Percentiles rank a stretch among this genome's conserved stretches.
These are phyloP conservation scores for Candida arabinofermentans DNA, from an alignment of 805 yeast species.

Conservation along the genomic window DNA sequence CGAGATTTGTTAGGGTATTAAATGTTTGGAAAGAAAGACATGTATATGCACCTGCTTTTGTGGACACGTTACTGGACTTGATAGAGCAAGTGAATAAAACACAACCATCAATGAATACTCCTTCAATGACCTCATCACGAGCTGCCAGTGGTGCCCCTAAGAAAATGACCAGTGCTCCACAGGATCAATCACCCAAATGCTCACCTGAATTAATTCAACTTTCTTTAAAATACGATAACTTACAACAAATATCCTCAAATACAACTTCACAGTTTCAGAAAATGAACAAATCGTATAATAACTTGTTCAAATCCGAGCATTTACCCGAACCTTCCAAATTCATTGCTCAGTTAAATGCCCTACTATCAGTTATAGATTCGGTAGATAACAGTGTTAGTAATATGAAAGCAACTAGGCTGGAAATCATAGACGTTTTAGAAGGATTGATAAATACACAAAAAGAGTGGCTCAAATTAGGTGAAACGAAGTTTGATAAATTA, in stretches of 20 bases:
- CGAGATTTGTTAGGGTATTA: slow-evolving; percentile 46
- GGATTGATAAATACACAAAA: slow-evolving; percentile 27
- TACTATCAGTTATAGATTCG: slow-evolving; percentile 10
- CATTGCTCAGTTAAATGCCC: slow-evolving; percentile 19
- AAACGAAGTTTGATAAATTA: slow-evolving; percentile 18
- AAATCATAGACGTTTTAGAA: slow-evolving; percentile 22
- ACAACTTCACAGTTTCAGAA: slow-evolving; percentile 15
- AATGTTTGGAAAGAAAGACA: slow-evolving; percentile 55
- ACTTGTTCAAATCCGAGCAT: slow-evolving; percentile 26
- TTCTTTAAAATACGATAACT: slow-evolving; percentile 19
- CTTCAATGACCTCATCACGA: not conserved
- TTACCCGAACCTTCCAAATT: slow-evolving; percentile 31
- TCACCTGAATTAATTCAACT: slow-evolving; percentile 25
- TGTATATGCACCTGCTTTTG: slow-evolving; percentile 34
- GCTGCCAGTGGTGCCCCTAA: not conserved
- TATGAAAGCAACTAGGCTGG: slow-evolving; percentile 18
- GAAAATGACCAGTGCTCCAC: not conserved
- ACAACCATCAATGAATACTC: slow-evolving; percentile 4
- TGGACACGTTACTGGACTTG: too few relatives aligned
- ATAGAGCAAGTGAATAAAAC: too few relatives aligned
- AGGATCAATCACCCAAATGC: slow-evolving; percentile 9
- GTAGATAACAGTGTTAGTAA: slow-evolving; percentile 11
- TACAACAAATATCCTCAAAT: slow-evolving; percentile 20
- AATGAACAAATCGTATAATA: slow-evolving; percentile 21
- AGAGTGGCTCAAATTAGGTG: slow-evolving; percentile 29